Evolutionary conservation across 2,329 filamentous ascomycete genomes (phyloP), one percentile per base, ranked within the genome.

Genomic region (Sporothrix variecibatus): DNA sequence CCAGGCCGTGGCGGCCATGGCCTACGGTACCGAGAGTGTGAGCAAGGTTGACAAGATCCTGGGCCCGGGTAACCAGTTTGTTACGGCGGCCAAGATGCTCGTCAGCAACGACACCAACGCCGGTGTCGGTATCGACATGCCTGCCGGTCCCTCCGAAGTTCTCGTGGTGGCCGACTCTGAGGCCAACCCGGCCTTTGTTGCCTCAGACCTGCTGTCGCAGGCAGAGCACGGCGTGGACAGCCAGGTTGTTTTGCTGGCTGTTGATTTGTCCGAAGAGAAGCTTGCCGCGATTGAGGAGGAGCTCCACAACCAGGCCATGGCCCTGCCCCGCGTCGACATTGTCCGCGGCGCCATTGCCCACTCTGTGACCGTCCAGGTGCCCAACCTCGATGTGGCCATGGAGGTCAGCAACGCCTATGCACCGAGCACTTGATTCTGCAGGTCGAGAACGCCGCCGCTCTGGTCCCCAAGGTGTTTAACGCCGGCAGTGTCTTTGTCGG

Each of bases 31-130:
- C 0, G 93, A 98, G 83, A 95, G 91, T 78, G 90, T 99, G 70
- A 93, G 87, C 82, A 99, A 99, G 86, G 96, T 99, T 8, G 96
- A 99, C 87, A 99, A 99, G 89, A 98, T 99, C 78, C 90, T 98
- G 15, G 96, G 96, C 0, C 96, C 96, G 2, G 96, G 96, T 49
- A 99, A 99, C 84, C 96, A 98, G 83, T 99, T 98, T 81, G 96
- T 99, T 56, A 99, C 96, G 0, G 96, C 96, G 0, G 96, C 94
- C 71, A 99, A 99, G 89, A 99, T 99, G 96, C 88, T 95, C 79
- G 96, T 99, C 60, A 94, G 92, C 83, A 99, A 99, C 82, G 96
- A 99, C 81, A 98, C 96, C 62, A 97, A 94, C 75, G 96, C 96
- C 15, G 93, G 94, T 28, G 95, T 98, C 56, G 92, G 94, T 82